phyloP scores from a whole-genome alignment of 306 rosid genomes.

The Amphicarpaea edgeworthii region DNA sequence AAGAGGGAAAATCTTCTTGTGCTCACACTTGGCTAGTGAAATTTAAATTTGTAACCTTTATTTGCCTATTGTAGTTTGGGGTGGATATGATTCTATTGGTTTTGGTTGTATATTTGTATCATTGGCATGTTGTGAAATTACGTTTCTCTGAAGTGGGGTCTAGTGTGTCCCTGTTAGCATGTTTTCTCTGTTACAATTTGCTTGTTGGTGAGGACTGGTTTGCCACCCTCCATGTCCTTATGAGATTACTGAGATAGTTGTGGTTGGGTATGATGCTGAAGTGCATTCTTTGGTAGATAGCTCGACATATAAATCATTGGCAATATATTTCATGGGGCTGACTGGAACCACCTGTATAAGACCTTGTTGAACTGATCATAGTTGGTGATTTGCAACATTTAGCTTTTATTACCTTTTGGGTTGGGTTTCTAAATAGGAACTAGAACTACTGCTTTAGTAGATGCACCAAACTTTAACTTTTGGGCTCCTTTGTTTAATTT shows the following conservation, averaged over 20 bases:
- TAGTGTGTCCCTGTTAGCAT: background rate
- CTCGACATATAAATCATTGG: background rate
- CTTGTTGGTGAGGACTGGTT: slow-evolving; percentile 1
- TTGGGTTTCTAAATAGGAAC: background rate
- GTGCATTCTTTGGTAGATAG: background rate
- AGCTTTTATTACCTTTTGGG: background rate
- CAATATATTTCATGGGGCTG: background rate
- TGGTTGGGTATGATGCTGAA: slow-evolving; percentile 21
- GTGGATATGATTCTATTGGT: background rate
- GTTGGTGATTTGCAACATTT: background rate
- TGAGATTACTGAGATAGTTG: background rate
- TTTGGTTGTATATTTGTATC: background rate
- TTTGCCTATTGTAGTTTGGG: background rate
- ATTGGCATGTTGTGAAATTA: slow-evolving; percentile 4
- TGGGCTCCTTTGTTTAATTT: background rate
- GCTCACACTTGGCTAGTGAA: background rate
- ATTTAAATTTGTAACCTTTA: background rate
- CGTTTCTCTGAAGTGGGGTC: background rate
- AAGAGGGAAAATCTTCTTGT: background rate
- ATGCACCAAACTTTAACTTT: background rate
- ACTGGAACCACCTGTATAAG: background rate
- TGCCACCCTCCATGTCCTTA: background rate
- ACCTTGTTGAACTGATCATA: slow-evolving; percentile 15
- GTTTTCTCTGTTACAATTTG: background rate
- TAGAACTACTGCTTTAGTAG: background rate